Evolutionary conservation across 257 asterid species (phyloP), one percentile per base, ranked within the genome.

Genomic region (Ehretia macrophylla): DNA sequence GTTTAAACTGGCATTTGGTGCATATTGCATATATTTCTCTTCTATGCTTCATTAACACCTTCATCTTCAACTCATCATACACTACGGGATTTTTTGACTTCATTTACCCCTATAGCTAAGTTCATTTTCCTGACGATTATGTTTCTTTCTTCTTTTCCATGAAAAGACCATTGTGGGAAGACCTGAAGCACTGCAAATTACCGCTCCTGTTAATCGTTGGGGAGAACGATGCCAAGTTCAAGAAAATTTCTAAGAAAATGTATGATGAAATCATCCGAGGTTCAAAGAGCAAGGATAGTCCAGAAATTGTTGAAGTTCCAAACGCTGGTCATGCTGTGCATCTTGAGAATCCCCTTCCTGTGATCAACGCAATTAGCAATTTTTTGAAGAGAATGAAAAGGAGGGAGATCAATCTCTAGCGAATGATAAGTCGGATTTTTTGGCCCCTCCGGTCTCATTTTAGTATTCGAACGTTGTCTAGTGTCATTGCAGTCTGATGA

Each of bases 301-400:
- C 79, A 14, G 64, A 74, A 11, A 75, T 92, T 8, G 67, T 75
- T 39, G 94, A 88, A 72, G 77, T 93, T 64, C 85, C 88, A 14
- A 62, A 63, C 55, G 80, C 86, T 20, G 97, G 99, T 42, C 99
- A 93, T 75, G 96, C 96, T 58, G 95, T 83, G 6, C 99, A 93
- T 79, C 68, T 93, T 42, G 97, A 93, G 83, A 93, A 89, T 73
- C 99, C 97, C 44, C 91, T 89, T 55, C 73, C 77, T 23, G 87
- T 86, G 47, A 83, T 93, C 55, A 54, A 76, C 66, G 94, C 89
- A 64, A 45, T 93, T 19, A 75, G 81, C 55, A 78, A 68, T 68
- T 93, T 86, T 64, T 53, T 85, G 66, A 73, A 64, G 70, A 71
- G 72, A 66, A 59, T 11, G 14, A 63, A 63, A 59, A 56, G 14